These are phyloP conservation scores for Trypanosoma rangeli DNA, from an alignment of 208 protist species.

Conservation along the genomic window DNA sequence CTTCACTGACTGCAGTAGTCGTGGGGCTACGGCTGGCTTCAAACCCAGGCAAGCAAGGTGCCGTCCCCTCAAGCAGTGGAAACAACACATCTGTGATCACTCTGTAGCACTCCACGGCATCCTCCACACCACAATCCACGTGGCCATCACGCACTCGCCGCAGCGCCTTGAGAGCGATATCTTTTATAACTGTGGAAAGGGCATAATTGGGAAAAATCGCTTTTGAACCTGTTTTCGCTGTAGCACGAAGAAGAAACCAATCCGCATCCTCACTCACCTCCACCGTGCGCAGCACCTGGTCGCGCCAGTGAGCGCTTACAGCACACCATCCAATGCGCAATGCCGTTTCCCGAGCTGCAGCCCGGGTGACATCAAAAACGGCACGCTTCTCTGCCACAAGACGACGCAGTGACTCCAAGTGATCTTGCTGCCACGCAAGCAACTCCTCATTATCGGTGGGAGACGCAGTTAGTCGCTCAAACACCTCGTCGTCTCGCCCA, in stretches of 20 bases:
- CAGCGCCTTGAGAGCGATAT: slow-evolving; percentile 46
- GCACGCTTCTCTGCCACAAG: slow-evolving; percentile 19
- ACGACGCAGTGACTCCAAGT: slow-evolving; percentile 31
- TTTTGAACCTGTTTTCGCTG: slow-evolving; percentile 29
- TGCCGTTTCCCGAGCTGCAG: slow-evolving; percentile 41
- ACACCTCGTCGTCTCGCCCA: slow-evolving; percentile 61
- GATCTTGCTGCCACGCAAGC: slow-evolving; percentile 33
- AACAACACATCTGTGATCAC: slow-evolving; percentile 38
- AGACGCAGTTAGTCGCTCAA: slow-evolving; percentile 23
- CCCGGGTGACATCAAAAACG: slow-evolving; percentile 41
- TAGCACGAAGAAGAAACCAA: slow-evolving; percentile 71
- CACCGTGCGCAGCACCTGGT: slow-evolving; percentile 65
- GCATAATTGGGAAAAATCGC: slow-evolving; percentile 82
- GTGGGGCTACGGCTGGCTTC: not conserved
- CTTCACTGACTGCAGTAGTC: not conserved
- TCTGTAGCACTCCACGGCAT: slow-evolving; percentile 34
- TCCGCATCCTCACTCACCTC: slow-evolving; percentile 62
- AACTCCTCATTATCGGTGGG: slow-evolving; percentile 24
- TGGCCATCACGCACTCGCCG: slow-evolving; percentile 50
- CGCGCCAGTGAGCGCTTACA: slow-evolving; percentile 82
- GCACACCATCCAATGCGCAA: slow-evolving; percentile 78
- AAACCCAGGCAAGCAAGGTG: slow-evolving; percentile 26
- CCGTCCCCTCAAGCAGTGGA: slow-evolving; percentile 32
- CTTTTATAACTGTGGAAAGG: slow-evolving; percentile 25
- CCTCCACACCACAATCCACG: slow-evolving; percentile 31